Evolutionary conservation across 352 stramenopile genomes (phyloP), one percentile per base, ranked within the genome.

Genomic region (Thraustochytrium striatum): DNA sequence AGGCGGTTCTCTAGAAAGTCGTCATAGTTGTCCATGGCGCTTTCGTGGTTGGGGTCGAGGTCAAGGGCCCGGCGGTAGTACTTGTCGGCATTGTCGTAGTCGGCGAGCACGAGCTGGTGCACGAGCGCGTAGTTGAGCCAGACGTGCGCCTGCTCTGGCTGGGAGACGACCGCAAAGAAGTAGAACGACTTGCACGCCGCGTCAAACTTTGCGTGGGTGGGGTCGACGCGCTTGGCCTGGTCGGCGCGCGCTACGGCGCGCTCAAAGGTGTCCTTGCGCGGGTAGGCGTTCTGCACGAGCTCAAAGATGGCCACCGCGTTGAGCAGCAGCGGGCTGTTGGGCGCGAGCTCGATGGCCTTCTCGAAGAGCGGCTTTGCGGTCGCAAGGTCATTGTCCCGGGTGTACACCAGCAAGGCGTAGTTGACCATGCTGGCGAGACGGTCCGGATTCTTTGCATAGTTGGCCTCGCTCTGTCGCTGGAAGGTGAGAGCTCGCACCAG

Each of bases 41-140:
- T 57, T 25, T 84, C 53, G 58, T 84, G 35, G 35, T 57, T 79
- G 8, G 55, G 70, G 30, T 79, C 44, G 28, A 85, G 36, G 32
- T 82, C 57, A 53, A 88, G 59, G 19, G 85, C 84, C 59, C 82
- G 62, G 35, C 81, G 81, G 53, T 87, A 88, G 65, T 86, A 84
- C 58, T 84, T 86, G 75, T 88, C 85, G 2, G 85, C 84, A 35
- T 72, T 61, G 61, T 86, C 82, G 58, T 84, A 86, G 55, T 86
- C 69, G 32, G 53, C 69, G 57, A 83, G 75, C 43, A 88, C 79
- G 58, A 69, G 85, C 81, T 88, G 85, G 50, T 87, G 83, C 9
- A 88, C 52, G 25, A 88, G 59, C 30, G 85, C 84, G 79, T 83
- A 88, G 61, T 88, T 87, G 33, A 88, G 68, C 16, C 86, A 79